Evolutionary conservation across 345 rosid genomes (phyloP), one percentile per base, ranked within the genome.

Genomic region (Cardamine resedifolia): DNA sequence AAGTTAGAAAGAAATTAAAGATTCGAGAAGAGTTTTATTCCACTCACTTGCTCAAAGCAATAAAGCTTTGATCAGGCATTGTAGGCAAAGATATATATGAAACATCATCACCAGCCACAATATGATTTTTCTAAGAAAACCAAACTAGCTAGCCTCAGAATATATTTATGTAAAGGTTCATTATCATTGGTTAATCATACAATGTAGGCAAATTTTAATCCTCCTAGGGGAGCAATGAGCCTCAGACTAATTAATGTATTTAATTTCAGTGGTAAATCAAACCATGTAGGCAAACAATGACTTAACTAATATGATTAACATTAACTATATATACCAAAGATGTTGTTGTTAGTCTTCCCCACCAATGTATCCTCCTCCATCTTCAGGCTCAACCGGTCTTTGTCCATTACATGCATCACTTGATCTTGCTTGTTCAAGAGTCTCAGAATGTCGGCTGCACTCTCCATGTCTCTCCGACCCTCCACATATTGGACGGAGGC

Each of bases 401-500:
- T 52, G 64, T 68, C 69, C 64, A 61, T 68, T 16, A 9, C 58
- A 68, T 56, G 20, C 49, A 31, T 20, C 28, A 74, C 55, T 39
- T 39, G 64, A 4, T 24, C 67, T 58, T 14, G 62, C 58, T 50
- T 66, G 62, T 23, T 50, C 16, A 74, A 28, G 28, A 19, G 67
- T 58, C 59, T 74, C 21, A 74, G 72, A 38, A 74, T 50, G 21
- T 66, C 28, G 8, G 73, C 67, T 50, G 62, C 45, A 66, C 62
- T 74, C 34, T n/a, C n/a, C n/a, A n/a, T n/a, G n/a, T n/a, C n/a
- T n/a, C n/a, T 77, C 26, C 55, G 48, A 7, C 71, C 45, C 68
- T 79, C 71, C 26, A 78, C 74, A 72, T 80, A 79, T 10, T 80
- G 66, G 4, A 72, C 68, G 64, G 83, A 81, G 26, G 77, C 18